Evolutionary conservation across 2,329 filamentous ascomycete species (phyloP).

Genomic region (Neofusicoccum kwambonambiense): DNA sequence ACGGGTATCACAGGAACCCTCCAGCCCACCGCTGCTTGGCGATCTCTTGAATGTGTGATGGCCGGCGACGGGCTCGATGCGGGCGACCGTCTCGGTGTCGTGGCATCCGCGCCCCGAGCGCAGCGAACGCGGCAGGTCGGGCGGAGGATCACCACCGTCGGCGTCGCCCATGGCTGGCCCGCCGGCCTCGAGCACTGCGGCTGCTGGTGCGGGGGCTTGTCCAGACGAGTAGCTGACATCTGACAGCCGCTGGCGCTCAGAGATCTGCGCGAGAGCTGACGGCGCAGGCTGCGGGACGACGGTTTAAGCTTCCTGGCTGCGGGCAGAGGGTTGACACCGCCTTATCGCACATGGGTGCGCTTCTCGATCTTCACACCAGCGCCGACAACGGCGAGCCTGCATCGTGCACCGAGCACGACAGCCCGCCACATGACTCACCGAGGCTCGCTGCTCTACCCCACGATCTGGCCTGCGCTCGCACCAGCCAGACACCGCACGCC

Average conservation of each 20-base stretch:
- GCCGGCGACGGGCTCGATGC: not conserved
- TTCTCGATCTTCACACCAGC: not conserved
- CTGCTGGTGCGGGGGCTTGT: no score
- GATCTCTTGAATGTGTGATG: not conserved
- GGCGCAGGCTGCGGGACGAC: conserved; percentile 2
- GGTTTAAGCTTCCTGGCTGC: conserved; percentile 14
- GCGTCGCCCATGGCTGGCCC: not conserved
- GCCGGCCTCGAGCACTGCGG: not conserved
- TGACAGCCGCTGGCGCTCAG: not conserved
- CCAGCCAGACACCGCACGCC: not conserved
- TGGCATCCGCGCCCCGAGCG: not conserved
- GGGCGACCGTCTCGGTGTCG: not conserved
- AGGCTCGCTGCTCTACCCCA: conserved; percentile 5
- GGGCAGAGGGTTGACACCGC: not conserved
- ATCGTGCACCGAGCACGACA: conserved; percentile 7
- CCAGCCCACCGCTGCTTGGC: not conserved
- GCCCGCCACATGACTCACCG: conserved; percentile 12
- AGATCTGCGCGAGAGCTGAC: not conserved
- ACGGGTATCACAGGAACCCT: not conserved
- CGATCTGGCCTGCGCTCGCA: not conserved
- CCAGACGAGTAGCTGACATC: not conserved
- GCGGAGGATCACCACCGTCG: not conserved
- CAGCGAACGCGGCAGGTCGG: not conserved
- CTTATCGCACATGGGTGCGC: no score
- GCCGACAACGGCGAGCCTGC: not conserved